Evolutionary conservation across 768 basidiomycete genomes (phyloP).

Genomic region (Mycena albidolilacea): DNA sequence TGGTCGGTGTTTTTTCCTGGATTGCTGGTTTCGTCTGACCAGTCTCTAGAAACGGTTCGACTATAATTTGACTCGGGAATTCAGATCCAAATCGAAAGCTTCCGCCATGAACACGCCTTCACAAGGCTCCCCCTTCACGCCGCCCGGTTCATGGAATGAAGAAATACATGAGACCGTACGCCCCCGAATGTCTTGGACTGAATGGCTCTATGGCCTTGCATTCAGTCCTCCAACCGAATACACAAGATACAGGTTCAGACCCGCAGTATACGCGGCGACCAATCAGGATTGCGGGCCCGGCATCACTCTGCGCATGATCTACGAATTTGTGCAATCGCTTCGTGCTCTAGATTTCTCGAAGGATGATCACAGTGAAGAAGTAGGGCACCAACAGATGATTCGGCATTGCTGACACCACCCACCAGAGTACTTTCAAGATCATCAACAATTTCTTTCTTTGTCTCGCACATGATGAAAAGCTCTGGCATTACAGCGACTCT

Average conservation of each 20-base stretch:
- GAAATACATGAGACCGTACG: not conserved
- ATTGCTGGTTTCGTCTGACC: not conserved
- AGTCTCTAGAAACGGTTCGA: conserved; percentile 15
- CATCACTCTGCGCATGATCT: not conserved
- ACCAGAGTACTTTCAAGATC: conserved; percentile 37
- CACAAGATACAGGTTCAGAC: conserved; percentile 3
- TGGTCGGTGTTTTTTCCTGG: conserved; percentile 19
- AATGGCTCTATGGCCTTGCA: conserved; percentile 21
- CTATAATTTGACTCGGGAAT: conserved; percentile 16
- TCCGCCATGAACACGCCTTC: not conserved
- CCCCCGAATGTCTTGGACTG: conserved; percentile 16
- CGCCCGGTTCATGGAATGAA: conserved; percentile 29
- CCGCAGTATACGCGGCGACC: conserved; percentile 14
- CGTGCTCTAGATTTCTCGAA: not conserved
- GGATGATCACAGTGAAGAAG: conserved; percentile 25
- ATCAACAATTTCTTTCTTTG: conserved; percentile 44
- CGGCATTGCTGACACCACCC: not conserved
- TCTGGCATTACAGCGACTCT: conserved; percentile 30
- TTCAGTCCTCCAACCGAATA: not conserved
- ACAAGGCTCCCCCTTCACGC: not conserved
- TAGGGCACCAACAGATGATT: not conserved
- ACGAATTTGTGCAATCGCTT: conserved; percentile 13
- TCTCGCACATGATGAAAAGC: conserved; percentile 43
- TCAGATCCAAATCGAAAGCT: not conserved
- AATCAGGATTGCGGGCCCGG: not conserved